Evolutionary conservation across 257 asterid genomes (phyloP).

Genomic region (Haberlea rhodopensis): DNA sequence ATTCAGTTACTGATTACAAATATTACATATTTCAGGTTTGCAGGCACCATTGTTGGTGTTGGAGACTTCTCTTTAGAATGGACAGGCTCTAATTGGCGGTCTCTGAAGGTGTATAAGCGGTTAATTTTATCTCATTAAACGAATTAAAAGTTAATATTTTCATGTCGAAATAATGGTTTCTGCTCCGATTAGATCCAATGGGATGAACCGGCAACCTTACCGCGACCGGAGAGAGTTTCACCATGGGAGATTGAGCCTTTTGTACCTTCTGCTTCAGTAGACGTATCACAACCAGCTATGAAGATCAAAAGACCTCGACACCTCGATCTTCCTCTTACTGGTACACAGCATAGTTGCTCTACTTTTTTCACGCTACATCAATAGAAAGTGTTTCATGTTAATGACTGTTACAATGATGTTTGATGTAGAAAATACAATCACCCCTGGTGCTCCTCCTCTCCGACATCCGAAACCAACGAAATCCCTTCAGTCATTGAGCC

Average conservation of each 20-base stretch:
- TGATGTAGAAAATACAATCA: conserved; percentile 34
- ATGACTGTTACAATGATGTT: conserved; percentile 19
- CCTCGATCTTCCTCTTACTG: conserved; percentile 49
- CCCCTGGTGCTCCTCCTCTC: conserved; percentile 41
- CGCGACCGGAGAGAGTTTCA: conserved; percentile 68
- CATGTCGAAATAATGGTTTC: background rate
- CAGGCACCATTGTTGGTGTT: conserved; percentile 74
- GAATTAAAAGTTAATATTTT: background rate
- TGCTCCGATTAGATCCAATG: conserved; percentile 56
- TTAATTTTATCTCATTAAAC: conserved; percentile 4
- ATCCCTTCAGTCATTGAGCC: conserved; percentile 36
- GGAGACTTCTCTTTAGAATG: conserved; percentile 66
- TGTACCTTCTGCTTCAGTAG: conserved; percentile 48
- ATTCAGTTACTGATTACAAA: background rate
- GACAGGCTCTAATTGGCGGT: conserved; percentile 78
- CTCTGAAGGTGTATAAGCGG: conserved; percentile 57
- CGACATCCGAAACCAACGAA: conserved; percentile 42
- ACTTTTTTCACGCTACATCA: no score
- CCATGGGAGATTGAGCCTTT: conserved; percentile 88
- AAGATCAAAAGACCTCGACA: conserved; percentile 69
- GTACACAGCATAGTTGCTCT: conserved; percentile 29
- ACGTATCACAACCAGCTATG: conserved; percentile 40
- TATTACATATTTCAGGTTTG: conserved; percentile 43
- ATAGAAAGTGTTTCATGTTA: background rate
- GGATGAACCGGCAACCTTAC: conserved; percentile 64